Evolutionary conservation across 345 rosid species (phyloP).

Genomic region (Pseudoturritis turrita): DNA sequence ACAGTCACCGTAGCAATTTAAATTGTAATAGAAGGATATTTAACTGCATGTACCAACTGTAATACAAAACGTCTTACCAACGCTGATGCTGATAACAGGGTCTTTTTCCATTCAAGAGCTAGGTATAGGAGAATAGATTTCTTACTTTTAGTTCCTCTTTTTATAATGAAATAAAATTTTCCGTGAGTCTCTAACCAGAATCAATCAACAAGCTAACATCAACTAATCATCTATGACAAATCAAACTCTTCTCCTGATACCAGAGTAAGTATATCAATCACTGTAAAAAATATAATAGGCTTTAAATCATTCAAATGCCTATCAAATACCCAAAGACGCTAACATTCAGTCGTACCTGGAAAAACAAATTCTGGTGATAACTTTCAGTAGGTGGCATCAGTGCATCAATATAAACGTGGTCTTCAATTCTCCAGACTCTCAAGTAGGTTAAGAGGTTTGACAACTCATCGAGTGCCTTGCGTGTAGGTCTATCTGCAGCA

Average conservation of each 20-base stretch:
- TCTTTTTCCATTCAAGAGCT: background rate
- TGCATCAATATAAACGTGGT: slow-evolving; percentile 67
- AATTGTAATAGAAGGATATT: background rate
- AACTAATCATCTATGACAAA: background rate
- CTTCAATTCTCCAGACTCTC: slow-evolving; percentile 81
- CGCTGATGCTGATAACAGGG: background rate
- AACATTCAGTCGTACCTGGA: slow-evolving; percentile 53
- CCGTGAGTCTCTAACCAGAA: background rate
- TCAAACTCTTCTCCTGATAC: background rate
- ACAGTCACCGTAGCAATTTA: background rate
- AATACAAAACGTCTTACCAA: background rate
- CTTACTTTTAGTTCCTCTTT: background rate
- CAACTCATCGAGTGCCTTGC: slow-evolving; percentile 90
- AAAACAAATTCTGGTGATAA: slow-evolving; percentile 76
- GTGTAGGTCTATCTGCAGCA: slow-evolving; percentile 65
- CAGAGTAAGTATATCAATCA: background rate
- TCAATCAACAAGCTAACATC: background rate
- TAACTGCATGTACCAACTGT: background rate
- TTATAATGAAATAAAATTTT: background rate
- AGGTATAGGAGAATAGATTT: background rate
- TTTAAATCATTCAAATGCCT: background rate
- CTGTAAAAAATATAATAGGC: background rate
- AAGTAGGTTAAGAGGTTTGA: slow-evolving; percentile 67
- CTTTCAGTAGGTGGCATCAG: slow-evolving; percentile 88
- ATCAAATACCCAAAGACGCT: slow-evolving; percentile 2